Conservation (phyloP, 352 stramenopile genomes). For the Phytopythium mirpurense region DNA sequence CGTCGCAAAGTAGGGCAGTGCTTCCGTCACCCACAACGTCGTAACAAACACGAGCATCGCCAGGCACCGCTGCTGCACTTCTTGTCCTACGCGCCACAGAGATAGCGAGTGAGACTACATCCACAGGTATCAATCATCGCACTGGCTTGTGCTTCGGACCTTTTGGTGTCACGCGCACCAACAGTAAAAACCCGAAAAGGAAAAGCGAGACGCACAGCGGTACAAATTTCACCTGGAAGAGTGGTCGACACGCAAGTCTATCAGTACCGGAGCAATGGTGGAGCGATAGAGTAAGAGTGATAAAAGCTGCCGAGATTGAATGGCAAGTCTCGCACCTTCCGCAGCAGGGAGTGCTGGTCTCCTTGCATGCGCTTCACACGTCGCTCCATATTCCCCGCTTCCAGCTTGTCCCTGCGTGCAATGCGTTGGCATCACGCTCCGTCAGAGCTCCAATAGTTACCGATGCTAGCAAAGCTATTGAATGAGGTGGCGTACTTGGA, state of each 20-base stretch:
- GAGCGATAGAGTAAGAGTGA: too few relatives aligned
- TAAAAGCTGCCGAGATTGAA: neutral
- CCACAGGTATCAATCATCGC: neutral
- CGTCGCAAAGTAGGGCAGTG: conserved; percentile 89
- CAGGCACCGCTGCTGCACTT: conserved; percentile 80
- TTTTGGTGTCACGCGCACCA: conserved; percentile 73
- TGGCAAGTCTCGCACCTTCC: conserved; percentile 39
- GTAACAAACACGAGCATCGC: conserved; percentile 90
- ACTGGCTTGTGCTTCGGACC: conserved; percentile 14
- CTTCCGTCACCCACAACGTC: conserved; percentile 88
- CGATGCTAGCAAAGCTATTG: too few relatives aligned
- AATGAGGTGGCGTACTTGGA: conserved; percentile 81
- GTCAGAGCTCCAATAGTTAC: neutral
- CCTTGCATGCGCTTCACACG: conserved; percentile 78
- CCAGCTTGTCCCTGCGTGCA: conserved; percentile 64
- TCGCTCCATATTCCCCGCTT: conserved; percentile 84
- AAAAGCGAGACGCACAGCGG: conserved; percentile 65
- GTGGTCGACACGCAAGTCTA: neutral
- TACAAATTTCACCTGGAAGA: conserved; percentile 66
- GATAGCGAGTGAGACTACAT: neutral
- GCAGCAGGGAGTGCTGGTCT: conserved; percentile 77
- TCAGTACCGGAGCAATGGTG: neutral
- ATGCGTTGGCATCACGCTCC: conserved; percentile 7
- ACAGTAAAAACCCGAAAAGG: conserved; percentile 68
- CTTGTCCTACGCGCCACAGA: conserved; percentile 31